Evolutionary conservation across 106 monocot species (phyloP), one percentile per base, ranked within the genome.

Genomic region (Acorus calamus): DNA sequence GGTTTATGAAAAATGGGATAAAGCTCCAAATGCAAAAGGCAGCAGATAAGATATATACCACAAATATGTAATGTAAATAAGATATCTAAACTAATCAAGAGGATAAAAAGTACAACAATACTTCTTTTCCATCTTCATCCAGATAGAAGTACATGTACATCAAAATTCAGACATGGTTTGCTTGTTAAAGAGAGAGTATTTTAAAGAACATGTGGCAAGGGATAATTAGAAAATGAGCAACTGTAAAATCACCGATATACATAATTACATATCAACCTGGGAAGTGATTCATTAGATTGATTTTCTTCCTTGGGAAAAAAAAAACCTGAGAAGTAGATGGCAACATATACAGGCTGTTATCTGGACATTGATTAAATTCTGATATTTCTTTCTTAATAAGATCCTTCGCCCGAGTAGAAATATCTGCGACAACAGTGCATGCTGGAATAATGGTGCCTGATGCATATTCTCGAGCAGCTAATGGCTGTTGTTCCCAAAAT

Each of bases 401-500:
- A 77, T 96, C 91, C 76, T 82, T 84, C 7, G 96, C 61, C 49
- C 60, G 73, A 11, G 46, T 78, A 52, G 91, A 84, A 65, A 88
- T 71, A 14, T 83, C 77, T 14, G 65, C 73, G 14, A 91, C 80
- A 73, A 74, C 53, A 73, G 68, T 76, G 64, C 96, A 96, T 63
- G 87, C 91, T 69, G 96, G 96, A 77, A 96, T 70, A 5, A 96
- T 81, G 3, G 96, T 96, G 58, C 68, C 76, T 63, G 70, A 78
- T 52, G 96, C 87, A 82, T 83, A 74, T 62, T 84, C 87, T 60
- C 79, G 71, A 66, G 91, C 82, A 73, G 85, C 76, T 71, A 74
- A 61, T 75, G 91, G 90, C 61, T 96, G 96, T 28, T 91, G 90
- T 3, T 77, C 78, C 96, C 91, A 96, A 65, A 82, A 96, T 66